phyloP scores from a whole-genome alignment of 2,329 filamentous ascomycete species.

The Didymella keratinophila region DNA sequence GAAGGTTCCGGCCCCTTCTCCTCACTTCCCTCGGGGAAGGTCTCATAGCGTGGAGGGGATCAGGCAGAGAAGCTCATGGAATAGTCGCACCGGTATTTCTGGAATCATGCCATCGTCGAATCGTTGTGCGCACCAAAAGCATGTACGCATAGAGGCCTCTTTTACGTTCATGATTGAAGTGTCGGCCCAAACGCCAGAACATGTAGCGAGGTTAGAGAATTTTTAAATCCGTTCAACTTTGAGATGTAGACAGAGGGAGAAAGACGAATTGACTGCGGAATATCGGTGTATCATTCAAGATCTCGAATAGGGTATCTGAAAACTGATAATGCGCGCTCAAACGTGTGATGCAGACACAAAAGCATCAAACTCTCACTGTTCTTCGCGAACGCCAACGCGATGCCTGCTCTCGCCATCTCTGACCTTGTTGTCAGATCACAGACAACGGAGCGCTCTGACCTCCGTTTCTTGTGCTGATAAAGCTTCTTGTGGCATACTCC shows the following conservation, averaged over 20 bases:
- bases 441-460: background rate
- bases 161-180: too few species aligned
- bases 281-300: slow-evolving; percentile 18
- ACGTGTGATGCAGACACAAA: slow-evolving; percentile 15
- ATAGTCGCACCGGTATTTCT: too few species aligned
- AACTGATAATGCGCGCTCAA: slow-evolving; percentile 19
- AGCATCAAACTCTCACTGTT: background rate
- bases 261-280: slow-evolving; percentile 1
- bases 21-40: too few species aligned
- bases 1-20: too few species aligned
- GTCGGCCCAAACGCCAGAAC: too few species aligned
- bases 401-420: background rate
- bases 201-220: too few species aligned
- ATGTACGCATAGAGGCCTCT: too few species aligned
- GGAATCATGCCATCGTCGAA: too few species aligned
- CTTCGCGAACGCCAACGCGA: background rate
- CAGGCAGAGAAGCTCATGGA: too few species aligned
- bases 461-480: background rate
- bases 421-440: too few species aligned
- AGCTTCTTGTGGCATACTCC: background rate
- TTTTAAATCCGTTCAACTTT: background rate
- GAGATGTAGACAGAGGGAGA: background rate
- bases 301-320: slow-evolving; percentile 19
- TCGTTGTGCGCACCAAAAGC: too few species aligned
- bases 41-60: too few species aligned